Evolutionary conservation across 176 grass and related monocot species (phyloP).

Genomic region (Aegilops tauschii): DNA sequence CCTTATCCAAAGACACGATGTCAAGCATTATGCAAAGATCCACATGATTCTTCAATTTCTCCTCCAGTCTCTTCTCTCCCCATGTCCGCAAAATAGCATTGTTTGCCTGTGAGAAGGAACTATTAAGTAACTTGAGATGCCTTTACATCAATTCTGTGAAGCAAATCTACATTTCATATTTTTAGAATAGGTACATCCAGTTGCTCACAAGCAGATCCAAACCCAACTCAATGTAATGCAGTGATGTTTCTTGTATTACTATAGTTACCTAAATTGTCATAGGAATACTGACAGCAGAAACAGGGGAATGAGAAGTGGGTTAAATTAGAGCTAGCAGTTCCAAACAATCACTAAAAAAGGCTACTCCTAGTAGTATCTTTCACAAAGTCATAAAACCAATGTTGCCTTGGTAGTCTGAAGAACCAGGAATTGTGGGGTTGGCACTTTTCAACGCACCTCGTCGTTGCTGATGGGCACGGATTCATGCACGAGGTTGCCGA

Average conservation of each 20-base stretch:
- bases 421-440: background rate
- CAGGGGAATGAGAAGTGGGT: background rate
- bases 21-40: constrained; percentile 78
- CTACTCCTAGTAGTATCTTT: background rate
- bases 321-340: background rate
- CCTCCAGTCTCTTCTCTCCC: constrained; percentile 57
- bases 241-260: background rate
- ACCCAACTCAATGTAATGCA: background rate
- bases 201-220: background rate
- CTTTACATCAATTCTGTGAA: background rate
- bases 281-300: background rate
- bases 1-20: constrained; percentile 68
- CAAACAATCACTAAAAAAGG: background rate
- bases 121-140: constrained; percentile 5
- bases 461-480: constrained; percentile 74
- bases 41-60: constrained; percentile 68
- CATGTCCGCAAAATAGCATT: constrained; percentile 73
- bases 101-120: constrained; percentile 48
- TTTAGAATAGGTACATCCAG: background rate
- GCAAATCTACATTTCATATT: background rate
- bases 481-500: constrained; percentile 82
- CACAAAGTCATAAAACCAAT: background rate
- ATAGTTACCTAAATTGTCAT: background rate
- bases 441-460: constrained; percentile 26
- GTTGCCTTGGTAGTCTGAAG: background rate